These are phyloP conservation scores for Malus fusca DNA, from an alignment of 306 rosid genomes.

Conservation along the genomic window DNA sequence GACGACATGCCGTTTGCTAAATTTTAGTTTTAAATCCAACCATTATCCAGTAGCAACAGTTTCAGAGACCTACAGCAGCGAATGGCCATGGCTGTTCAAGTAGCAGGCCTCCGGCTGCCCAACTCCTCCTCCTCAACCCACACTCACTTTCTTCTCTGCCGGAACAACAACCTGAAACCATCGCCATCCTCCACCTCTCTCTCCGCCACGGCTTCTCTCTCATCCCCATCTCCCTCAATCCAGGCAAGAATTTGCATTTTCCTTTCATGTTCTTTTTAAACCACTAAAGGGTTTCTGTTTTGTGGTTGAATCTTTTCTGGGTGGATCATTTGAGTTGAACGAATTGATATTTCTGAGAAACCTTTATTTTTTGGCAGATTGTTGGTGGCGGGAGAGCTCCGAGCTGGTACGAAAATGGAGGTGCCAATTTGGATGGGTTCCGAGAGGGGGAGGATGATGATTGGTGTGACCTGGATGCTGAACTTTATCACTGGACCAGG, in stretches of 20 bases:
- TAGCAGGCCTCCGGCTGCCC: slow-evolving; percentile 40
- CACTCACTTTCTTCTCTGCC: slow-evolving; percentile 3
- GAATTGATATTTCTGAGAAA: background rate
- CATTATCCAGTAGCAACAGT: background rate
- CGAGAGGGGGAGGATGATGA: slow-evolving; percentile 28
- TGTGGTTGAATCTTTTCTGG: background rate
- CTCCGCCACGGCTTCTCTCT: slow-evolving; percentile 37
- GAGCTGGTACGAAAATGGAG: slow-evolving; percentile 34
- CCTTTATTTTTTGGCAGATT: slow-evolving; percentile 37
- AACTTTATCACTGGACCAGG: slow-evolving; percentile 87
- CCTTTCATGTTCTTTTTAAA: background rate
- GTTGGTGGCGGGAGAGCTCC: slow-evolving; percentile 53
- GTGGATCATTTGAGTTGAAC: background rate
- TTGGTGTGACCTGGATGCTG: slow-evolving; percentile 66
- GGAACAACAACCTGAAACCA: slow-evolving; percentile 19
- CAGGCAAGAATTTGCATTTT: slow-evolving; percentile 30
- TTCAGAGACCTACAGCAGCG: background rate
- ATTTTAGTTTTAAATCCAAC: background rate
- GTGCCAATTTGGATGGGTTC: slow-evolving; percentile 15
- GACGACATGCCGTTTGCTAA: too few species aligned
- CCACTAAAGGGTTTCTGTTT: background rate
- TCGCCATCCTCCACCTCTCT: slow-evolving; percentile 20
- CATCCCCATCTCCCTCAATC: slow-evolving; percentile 49
- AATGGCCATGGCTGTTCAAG: slow-evolving; percentile 40
- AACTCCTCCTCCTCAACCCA: slow-evolving; percentile 15